Evolutionary conservation across 176 grass and related monocot species (phyloP).

Genomic region (Phyllostachys edulis): DNA sequence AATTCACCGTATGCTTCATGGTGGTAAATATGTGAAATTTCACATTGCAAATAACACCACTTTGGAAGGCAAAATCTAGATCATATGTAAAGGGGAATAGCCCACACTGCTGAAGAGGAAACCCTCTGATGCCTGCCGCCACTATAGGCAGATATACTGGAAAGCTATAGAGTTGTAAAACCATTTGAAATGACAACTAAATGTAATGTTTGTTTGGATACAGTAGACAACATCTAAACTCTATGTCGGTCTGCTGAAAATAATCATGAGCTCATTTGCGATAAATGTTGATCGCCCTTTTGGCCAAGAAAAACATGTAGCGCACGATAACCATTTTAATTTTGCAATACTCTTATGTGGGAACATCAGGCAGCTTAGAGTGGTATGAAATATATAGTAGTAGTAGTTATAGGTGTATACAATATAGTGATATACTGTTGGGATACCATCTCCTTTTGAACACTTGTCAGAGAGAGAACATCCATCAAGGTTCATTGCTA

Average conservation of each 20-base stretch:
- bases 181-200: constrained; percentile 7
- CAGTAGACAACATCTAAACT: neutral
- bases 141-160: neutral
- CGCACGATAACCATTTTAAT: neutral
- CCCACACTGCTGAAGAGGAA: neutral
- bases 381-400: neutral
- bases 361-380: neutral
- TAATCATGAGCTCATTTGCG: neutral
- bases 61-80: neutral
- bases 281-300: neutral
- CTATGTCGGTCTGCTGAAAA: neutral
- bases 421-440: neutral
- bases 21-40: constrained; percentile 13
- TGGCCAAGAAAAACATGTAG: neutral
- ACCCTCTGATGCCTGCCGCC: neutral
- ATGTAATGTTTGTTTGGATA: neutral
- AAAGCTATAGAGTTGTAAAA: neutral
- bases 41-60: neutral
- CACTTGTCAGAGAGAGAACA: neutral
- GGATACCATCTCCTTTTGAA: neutral
- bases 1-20: neutral
- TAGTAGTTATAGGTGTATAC: neutral
- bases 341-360: neutral
- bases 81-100: neutral
- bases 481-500: neutral